Base-by-base conservation (phyloP, 2,329 filamentous ascomycete genomes). In the Curvularia hawaiiensis region DNA sequence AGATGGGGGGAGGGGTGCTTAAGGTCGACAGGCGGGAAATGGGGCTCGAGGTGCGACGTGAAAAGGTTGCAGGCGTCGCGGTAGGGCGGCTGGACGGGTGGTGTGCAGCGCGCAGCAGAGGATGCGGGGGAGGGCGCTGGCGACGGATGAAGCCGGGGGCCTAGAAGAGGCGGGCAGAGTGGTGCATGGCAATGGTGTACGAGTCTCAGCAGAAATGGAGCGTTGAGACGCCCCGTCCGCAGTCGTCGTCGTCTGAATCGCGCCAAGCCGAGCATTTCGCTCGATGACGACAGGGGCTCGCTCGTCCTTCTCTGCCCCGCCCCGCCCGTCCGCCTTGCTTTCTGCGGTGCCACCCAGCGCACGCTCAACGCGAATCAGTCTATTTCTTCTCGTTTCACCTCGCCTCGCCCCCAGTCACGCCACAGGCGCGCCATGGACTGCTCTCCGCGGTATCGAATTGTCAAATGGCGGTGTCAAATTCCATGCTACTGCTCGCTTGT, bases 281-380 rank as follows among this genome's bases (percentile, higher is more conserved):
- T 43, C 54, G 30, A 65, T 63, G 62, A 65, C 60, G 60, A 59
- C 60, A 63, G 51, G 51, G 55, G 33, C 16, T 18, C 43, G 45
- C 55, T 47, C 44, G 10, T 39, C 50, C 9, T 30, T 30, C 28
- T 44, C 33, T 48, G 35, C 24, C 41, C 14, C 30, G 39, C 50
- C 48, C 43, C 26, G 45, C 39, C 22, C 24, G 22, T 4, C 33
- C 24, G 38, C 38, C 30, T 39, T 30, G 31, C 31, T 49, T 33
- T 44, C 61, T 38, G 6, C 35, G 2, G 30, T 31, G 30, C 30
- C 2, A 31, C 30, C 12, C 26, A 9, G 3, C 26, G 26, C 26
- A 28, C 3, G 7, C 30, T 38, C 35, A 12, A 38, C 35, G 16
- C 35, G 33, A 35, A 6, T 8, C 35, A 18, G 18, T 31, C 8